Evolutionary conservation across 495 filamentous ascomycete species (phyloP).

Genomic region (Neurospora discreta): DNA sequence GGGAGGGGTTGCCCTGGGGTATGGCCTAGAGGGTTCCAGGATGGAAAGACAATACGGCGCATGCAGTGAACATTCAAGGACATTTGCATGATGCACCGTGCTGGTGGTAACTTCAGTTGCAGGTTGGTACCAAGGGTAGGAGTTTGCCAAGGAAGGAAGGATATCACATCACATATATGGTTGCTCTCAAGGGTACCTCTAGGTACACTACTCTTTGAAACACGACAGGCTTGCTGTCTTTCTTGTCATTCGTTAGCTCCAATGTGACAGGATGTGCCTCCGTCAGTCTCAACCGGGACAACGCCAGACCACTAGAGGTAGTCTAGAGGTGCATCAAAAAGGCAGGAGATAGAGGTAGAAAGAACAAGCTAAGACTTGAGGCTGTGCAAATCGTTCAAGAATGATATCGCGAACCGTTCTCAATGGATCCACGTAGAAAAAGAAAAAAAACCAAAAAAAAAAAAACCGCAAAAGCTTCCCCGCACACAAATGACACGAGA

Average conservation of each 20-base stretch:
- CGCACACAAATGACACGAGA: background rate
- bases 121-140: too few species aligned
- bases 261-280: background rate
- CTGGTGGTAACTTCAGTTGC: too few species aligned
- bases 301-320: background rate
- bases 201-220: too few species aligned
- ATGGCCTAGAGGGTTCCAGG: background rate
- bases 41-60: background rate
- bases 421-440: background rate
- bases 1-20: background rate
- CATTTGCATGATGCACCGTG: too few species aligned
- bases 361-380: background rate
- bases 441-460: background rate
- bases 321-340: background rate
- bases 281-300: background rate
- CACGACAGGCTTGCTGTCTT: too few species aligned
- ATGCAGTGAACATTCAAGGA: too few species aligned
- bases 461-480: background rate
- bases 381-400: background rate
- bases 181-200: background rate
- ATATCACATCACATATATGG: background rate
- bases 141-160: background rate
- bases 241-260: too few species aligned
- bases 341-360: background rate
- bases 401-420: background rate